Evolutionary conservation across 768 basidiomycete genomes (phyloP).

Genomic region (Phanerochaete carnosa): DNA sequence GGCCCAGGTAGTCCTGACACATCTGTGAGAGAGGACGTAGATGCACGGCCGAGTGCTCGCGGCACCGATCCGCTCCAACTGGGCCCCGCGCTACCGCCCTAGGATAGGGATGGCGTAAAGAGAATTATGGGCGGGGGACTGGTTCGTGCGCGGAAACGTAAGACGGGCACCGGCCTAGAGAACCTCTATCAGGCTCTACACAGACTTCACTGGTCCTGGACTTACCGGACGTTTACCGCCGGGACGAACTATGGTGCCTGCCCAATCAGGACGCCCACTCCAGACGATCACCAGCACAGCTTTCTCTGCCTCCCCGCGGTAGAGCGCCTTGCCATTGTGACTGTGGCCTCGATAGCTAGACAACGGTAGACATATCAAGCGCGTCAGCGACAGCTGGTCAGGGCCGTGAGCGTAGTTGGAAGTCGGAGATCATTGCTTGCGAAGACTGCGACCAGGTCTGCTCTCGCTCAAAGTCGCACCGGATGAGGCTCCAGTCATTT

Average conservation of each 20-base stretch:
- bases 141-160: constrained; percentile 1
- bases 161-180: neutral
- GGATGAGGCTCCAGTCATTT: neutral
- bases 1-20: neutral
- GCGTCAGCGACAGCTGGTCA: neutral
- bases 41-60: neutral
- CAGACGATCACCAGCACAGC: constrained; percentile 1
- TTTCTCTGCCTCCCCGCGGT: neutral
- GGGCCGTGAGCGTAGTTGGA: neutral
- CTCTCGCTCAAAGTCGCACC: neutral
- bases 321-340: neutral
- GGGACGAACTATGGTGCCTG: neutral
- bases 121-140: neutral
- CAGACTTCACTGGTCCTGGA: constrained; percentile 6
- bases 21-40: neutral
- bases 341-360: neutral
- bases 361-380: neutral
- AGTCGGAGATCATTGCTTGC: neutral
- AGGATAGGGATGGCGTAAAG: neutral
- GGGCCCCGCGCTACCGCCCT: neutral
- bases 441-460: neutral
- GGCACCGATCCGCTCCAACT: neutral
- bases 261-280: neutral
- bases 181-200: neutral
- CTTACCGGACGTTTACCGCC: constrained; percentile 10